These are phyloP conservation scores for Ploettnerulaceae sp. DNA, from an alignment of 2,329 filamentous ascomycete genomes.

Conservation along the genomic window DNA sequence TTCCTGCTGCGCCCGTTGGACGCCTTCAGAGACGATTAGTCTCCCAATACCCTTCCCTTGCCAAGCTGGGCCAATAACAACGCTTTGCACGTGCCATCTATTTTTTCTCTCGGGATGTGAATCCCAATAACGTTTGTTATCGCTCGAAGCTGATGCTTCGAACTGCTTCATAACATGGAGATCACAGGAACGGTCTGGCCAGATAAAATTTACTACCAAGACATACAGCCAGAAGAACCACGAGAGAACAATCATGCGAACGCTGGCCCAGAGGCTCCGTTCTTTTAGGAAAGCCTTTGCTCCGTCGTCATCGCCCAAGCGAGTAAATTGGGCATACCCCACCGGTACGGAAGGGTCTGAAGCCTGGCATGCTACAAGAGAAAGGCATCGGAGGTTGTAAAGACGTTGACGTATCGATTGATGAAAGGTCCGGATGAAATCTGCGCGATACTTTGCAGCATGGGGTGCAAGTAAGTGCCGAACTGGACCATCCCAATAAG, in stretches of 20 bases:
- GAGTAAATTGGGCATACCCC: conserved; percentile 19
- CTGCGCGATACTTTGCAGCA: conserved; percentile 11
- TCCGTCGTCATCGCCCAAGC: conserved; percentile 21
- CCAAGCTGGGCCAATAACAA: conserved; percentile 23
- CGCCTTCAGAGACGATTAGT: conserved; percentile 19
- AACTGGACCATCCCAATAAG: conserved; percentile 17
- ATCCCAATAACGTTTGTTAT: conserved; percentile 22
- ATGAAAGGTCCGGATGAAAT: conserved; percentile 8
- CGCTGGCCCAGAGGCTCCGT: neutral
- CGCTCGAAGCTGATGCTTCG: conserved; percentile 2
- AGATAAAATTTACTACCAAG: conserved; percentile 8
- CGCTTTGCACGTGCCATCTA: conserved; percentile 23
- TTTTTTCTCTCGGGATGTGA: conserved; percentile 17
- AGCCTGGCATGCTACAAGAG: conserved; percentile 18
- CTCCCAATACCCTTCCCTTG: conserved; percentile 28
- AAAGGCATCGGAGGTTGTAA: conserved; percentile 7
- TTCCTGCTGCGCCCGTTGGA: conserved; percentile 22
- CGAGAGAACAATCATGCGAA: conserved; percentile 5
- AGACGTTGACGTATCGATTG: conserved; percentile 12
- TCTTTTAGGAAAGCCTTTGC: conserved; percentile 6
- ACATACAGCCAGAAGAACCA: conserved; percentile 14
- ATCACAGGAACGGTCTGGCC: conserved; percentile 19
- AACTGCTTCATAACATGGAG: conserved; percentile 8
- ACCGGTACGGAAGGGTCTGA: conserved; percentile 13
- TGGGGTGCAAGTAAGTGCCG: conserved; percentile 15